Conservation (phyloP, 2,329 filamentous ascomycete genomes). For the Trichoderma atrobrunneum region DNA sequence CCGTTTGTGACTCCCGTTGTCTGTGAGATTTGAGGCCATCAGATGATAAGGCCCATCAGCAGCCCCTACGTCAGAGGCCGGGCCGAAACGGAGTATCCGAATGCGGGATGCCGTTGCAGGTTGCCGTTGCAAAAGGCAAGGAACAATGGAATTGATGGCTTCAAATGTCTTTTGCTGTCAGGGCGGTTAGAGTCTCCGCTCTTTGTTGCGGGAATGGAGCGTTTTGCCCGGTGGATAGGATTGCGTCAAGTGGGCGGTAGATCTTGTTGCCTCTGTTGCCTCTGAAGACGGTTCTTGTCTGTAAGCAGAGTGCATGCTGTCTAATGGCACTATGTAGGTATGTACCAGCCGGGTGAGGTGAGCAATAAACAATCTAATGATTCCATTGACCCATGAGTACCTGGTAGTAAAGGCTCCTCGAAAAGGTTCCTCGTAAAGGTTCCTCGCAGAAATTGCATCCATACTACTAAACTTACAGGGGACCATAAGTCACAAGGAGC, state of each 20-base stretch:
- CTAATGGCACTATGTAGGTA: no score
- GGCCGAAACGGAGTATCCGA: slow-evolving; percentile 14
- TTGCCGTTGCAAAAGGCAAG: not conserved
- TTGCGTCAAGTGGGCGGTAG: slow-evolving; percentile 7
- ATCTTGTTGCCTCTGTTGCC: not conserved
- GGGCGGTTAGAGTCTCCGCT: not conserved
- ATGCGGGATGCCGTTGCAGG: not conserved
- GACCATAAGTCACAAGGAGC: not conserved
- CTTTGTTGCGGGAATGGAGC: not conserved
- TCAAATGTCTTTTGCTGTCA: not conserved
- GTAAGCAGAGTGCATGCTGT: not conserved
- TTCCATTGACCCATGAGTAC: not conserved
- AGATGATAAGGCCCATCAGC: not conserved
- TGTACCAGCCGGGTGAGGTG: no score
- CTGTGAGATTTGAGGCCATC: no score
- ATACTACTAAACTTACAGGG: not conserved
- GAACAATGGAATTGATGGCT: not conserved
- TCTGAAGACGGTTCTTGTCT: not conserved
- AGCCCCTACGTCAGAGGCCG: slow-evolving; percentile 2
- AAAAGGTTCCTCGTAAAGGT: not conserved
- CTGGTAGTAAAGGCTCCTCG: not conserved
- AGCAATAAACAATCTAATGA: no score
- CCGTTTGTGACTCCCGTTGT: not conserved
- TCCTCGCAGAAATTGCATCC: not conserved
- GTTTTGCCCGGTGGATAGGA: not conserved